Conservation (phyloP, 768 basidiomycete species). For the Vararia minispora region DNA sequence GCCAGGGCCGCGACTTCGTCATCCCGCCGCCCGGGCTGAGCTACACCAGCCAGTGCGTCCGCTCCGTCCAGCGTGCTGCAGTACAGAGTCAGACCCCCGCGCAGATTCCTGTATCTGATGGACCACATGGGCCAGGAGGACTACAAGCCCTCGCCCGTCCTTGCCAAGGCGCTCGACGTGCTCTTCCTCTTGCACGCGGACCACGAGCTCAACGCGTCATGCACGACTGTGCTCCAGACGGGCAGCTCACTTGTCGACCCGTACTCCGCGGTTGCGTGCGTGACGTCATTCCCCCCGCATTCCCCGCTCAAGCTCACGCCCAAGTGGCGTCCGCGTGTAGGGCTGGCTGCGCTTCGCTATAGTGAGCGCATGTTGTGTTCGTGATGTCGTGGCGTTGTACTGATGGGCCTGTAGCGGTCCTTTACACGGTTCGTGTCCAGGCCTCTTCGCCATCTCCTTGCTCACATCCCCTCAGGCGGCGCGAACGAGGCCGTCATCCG, state of each 20-base stretch:
- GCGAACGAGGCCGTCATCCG: conserved; percentile 93
- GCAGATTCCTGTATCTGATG: conserved; percentile 83
- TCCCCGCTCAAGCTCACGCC: too few relatives aligned
- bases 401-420: conserved; percentile 39
- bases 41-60: conserved; percentile 69
- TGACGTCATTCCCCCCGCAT: conserved; percentile 1
- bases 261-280: conserved; percentile 71
- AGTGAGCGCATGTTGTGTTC: conserved; percentile 45
- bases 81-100: not conserved
- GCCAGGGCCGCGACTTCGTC: conserved; percentile 84
- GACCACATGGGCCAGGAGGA: conserved; percentile 66
- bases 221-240: conserved; percentile 80
- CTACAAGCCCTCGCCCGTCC: conserved; percentile 73
- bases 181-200: conserved; percentile 85
- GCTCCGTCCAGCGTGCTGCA: conserved; percentile 1
- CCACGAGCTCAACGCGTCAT: conserved; percentile 82
- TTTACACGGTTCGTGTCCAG: conserved; percentile 40
- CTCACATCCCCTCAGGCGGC: conserved; percentile 38
- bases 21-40: conserved; percentile 71
- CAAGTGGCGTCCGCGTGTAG: conserved; percentile 28
- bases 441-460: not conserved
- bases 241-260: conserved; percentile 87
- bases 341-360: conserved; percentile 81
- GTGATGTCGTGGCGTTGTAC: not conserved
- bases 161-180: conserved; percentile 80